Percentiles rank a stretch among this genome's conserved stretches.
Evolutionary conservation across 345 rosid genomes (phyloP).

Genomic region (Eucalyptus grandis): DNA sequence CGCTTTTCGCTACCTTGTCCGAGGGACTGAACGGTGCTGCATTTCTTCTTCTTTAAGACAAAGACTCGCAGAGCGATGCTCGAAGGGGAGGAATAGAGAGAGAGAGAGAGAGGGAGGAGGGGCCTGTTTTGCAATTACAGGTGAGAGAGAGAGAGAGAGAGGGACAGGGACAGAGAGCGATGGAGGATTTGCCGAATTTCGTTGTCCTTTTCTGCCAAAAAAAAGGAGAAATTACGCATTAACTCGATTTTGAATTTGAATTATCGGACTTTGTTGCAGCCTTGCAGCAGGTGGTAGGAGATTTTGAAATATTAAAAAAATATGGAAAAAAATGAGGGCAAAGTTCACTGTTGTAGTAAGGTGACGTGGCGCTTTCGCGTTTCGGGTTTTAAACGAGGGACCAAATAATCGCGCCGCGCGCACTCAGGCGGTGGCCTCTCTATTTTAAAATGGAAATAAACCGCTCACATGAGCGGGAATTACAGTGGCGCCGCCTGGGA

Average conservation of each 20-base stretch:
- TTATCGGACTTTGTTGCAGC: neutral
- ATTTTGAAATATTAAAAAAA: neutral
- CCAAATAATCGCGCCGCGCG: slow-evolving; percentile 6
- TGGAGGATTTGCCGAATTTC: neutral
- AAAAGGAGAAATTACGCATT: neutral
- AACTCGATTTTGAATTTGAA: neutral
- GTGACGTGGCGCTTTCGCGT: slow-evolving; percentile 17
- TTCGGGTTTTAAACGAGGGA: neutral
- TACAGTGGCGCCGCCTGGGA: neutral
- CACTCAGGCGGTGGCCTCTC: neutral
- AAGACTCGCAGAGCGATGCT: slow-evolving; percentile 23
- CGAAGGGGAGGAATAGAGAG: neutral
- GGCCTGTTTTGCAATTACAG: neutral
- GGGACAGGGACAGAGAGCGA: neutral
- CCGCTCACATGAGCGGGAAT: slow-evolving; percentile 47
- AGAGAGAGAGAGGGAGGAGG: neutral
- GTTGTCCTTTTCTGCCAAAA: neutral
- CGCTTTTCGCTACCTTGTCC: neutral
- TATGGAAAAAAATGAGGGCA: neutral
- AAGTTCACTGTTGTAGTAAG: neutral
- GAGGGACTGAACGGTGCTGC: slow-evolving; percentile 2
- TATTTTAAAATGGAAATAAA: slow-evolving; percentile 2
- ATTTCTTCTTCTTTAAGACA: slow-evolving; percentile 73
- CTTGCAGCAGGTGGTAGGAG: neutral
- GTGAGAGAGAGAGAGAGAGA: neutral